phyloP scores from a whole-genome alignment of 495 filamentous ascomycete species.

The Aspergillus bertholletiae region DNA sequence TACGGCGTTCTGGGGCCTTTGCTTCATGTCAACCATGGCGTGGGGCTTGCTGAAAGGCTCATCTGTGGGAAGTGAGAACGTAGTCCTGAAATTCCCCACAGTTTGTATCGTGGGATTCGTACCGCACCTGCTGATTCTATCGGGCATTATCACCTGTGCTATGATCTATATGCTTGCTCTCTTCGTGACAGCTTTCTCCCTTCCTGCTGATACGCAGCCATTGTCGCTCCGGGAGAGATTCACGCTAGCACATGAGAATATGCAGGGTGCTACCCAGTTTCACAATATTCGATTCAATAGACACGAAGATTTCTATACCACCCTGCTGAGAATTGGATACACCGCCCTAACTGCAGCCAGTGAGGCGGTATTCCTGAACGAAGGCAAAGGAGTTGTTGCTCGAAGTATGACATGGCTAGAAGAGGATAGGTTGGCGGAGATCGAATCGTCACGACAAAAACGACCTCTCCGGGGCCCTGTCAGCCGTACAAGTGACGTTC shows the following conservation, averaged over 20 bases:
- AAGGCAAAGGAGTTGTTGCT: slow-evolving; percentile 72
- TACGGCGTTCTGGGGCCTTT: slow-evolving; percentile 83
- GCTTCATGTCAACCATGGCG: slow-evolving; percentile 77
- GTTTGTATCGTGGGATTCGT: slow-evolving; percentile 95
- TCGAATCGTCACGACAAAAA: slow-evolving; percentile 37
- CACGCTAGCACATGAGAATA: slow-evolving; percentile 69
- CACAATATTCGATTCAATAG: slow-evolving; percentile 72
- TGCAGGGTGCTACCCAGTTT: slow-evolving; percentile 86
- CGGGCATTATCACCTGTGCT: slow-evolving; percentile 70
- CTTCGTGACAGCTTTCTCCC: slow-evolving; percentile 67
- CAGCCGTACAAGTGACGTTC: slow-evolving; percentile 25
- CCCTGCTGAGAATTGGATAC: slow-evolving; percentile 81
- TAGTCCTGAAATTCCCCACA: slow-evolving; percentile 77
- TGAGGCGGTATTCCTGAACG: slow-evolving; percentile 93
- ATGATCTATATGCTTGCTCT: slow-evolving; percentile 75
- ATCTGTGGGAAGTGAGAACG: slow-evolving; percentile 33
- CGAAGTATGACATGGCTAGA: slow-evolving; percentile 89
- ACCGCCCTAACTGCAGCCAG: slow-evolving; percentile 84
- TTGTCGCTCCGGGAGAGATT: slow-evolving; percentile 54
- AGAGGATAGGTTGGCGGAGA: slow-evolving; percentile 68
- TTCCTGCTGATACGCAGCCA: slow-evolving; percentile 41
- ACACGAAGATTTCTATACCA: slow-evolving; percentile 93
- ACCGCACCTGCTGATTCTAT: slow-evolving; percentile 79
- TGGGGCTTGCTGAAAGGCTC: slow-evolving; percentile 66
- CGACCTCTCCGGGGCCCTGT: slow-evolving; percentile 18